Conservation (phyloP, 2,329 filamentous ascomycete species). For the Beauveria varroae region DNA sequence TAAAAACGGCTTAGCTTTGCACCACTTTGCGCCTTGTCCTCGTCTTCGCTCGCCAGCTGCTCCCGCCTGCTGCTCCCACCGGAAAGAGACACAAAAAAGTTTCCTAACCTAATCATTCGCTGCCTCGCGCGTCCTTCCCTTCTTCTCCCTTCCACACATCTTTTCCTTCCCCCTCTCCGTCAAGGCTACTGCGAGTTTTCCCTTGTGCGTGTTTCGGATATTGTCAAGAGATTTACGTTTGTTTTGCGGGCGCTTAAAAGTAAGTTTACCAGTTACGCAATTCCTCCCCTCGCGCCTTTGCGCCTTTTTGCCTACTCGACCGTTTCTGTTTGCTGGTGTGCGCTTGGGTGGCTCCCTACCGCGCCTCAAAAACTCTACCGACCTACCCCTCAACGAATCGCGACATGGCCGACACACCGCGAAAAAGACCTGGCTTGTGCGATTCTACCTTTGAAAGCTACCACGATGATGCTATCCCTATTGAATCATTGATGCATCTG, state of each 20-base stretch:
- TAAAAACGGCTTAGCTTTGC: not conserved
- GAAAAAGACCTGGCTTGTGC: not conserved
- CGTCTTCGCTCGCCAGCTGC: not conserved
- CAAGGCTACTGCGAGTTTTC: constrained; percentile 36
- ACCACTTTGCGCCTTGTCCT: constrained; percentile 1
- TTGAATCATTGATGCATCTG: not conserved
- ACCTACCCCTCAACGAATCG: constrained; percentile 13
- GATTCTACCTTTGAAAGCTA: not conserved
- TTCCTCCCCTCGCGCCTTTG: not conserved
- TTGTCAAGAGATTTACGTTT: constrained; percentile 36
- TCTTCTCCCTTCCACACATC: constrained; percentile 17
- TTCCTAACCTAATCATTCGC: constrained; percentile 17
- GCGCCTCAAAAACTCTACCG: constrained; percentile 12
- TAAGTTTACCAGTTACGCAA: constrained; percentile 31
- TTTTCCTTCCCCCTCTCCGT: constrained; percentile 24
- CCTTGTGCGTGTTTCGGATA: constrained; percentile 39
- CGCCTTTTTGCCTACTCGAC: constrained; percentile 13
- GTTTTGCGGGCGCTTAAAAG: constrained; percentile 48
- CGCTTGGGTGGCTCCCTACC: constrained; percentile 12
- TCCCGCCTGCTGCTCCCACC: not conserved
- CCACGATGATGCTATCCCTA: not conserved
- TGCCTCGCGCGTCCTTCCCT: constrained; percentile 10
- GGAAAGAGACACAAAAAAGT: constrained; percentile 24
- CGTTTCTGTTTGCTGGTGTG: constrained; percentile 16
- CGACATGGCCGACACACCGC: not conserved